Conservation (phyloP, 257 asterid genomes). For the Solanum corneliomulleri region DNA sequence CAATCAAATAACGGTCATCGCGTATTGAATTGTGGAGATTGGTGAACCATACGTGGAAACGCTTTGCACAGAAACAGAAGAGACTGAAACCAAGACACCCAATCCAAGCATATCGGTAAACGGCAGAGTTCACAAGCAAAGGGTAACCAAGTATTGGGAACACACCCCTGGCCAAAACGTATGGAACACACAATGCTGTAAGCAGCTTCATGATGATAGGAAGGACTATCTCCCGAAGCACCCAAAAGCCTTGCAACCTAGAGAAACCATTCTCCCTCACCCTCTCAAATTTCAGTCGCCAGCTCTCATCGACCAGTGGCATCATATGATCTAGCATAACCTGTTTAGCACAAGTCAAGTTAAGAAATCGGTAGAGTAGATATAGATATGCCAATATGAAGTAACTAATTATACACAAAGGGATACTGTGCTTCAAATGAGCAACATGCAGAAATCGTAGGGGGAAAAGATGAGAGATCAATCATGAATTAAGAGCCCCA, state of each 20-base stretch:
- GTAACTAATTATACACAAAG: neutral
- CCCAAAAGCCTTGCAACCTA: constrained; percentile 85
- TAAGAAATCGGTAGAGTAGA: neutral
- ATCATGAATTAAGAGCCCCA: neutral
- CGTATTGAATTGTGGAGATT: constrained; percentile 94
- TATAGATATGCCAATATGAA: neutral
- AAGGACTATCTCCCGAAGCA: constrained; percentile 70
- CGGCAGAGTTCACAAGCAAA: constrained; percentile 80
- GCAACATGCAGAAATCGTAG: neutral
- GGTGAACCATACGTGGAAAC: constrained; percentile 94
- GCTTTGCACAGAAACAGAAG: constrained; percentile 66
- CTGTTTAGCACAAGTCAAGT: constrained; percentile 22
- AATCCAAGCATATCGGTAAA: constrained; percentile 88
- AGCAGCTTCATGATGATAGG: constrained; percentile 92
- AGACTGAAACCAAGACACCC: constrained; percentile 77
- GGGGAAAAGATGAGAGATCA: neutral
- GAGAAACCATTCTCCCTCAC: constrained; percentile 95
- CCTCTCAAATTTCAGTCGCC: constrained; percentile 89
- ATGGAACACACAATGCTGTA: constrained; percentile 87
- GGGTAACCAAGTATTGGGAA: constrained; percentile 91
- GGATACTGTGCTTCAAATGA: neutral
- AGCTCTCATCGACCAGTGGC: constrained; percentile 90
- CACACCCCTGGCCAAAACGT: constrained; percentile 75
- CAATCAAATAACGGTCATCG: constrained; percentile 86
- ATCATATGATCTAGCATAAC: constrained; percentile 91